Percentiles rank a stretch among this genome's conserved stretches.
Conservation (phyloP, 2,329 filamentous ascomycete species). For the Lachnum nothofagi region DNA sequence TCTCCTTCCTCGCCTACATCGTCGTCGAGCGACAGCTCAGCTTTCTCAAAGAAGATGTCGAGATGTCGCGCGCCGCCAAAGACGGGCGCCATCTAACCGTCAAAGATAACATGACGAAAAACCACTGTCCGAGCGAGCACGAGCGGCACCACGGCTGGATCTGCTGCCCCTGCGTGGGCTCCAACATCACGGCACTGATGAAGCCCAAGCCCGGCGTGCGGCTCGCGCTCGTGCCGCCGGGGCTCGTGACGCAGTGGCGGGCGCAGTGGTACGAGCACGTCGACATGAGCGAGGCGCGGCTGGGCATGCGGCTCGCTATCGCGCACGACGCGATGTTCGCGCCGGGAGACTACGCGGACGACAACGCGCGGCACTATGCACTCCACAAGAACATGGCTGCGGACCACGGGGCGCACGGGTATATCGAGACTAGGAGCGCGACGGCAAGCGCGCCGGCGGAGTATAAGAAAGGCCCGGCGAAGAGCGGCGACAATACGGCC, state of each 20-base stretch:
- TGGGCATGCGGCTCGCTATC: slow-evolving; percentile 15
- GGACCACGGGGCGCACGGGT: too few species aligned
- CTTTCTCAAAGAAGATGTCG: slow-evolving; percentile 13
- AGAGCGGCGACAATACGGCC: background rate
- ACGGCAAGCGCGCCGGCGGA: too few species aligned
- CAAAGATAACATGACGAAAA: background rate
- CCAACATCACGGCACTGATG: slow-evolving; percentile 10
- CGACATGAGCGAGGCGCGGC: slow-evolving; percentile 2
- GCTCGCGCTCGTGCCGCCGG: slow-evolving; percentile 17
- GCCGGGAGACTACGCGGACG: too few species aligned
- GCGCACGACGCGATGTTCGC: slow-evolving; percentile 7
- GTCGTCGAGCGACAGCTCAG: slow-evolving; percentile 21
- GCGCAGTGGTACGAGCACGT: slow-evolving; percentile 19
- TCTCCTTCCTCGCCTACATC: slow-evolving; percentile 45
- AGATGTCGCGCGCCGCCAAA: background rate
- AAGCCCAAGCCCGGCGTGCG: slow-evolving; percentile 15
- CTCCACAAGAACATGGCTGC: background rate
- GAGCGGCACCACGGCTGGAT: slow-evolving; percentile 17
- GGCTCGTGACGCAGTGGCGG: slow-evolving; percentile 16
- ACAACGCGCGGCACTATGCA: background rate
- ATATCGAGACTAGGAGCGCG: too few species aligned
- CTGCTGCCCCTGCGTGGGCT: slow-evolving; percentile 17
- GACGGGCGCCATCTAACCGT: background rate
- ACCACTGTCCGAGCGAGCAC: background rate
- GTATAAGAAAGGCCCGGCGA: too few species aligned